Evolutionary conservation across 108 stramenopile genomes (phyloP).

Genomic region (Parietichytrium sp.): DNA sequence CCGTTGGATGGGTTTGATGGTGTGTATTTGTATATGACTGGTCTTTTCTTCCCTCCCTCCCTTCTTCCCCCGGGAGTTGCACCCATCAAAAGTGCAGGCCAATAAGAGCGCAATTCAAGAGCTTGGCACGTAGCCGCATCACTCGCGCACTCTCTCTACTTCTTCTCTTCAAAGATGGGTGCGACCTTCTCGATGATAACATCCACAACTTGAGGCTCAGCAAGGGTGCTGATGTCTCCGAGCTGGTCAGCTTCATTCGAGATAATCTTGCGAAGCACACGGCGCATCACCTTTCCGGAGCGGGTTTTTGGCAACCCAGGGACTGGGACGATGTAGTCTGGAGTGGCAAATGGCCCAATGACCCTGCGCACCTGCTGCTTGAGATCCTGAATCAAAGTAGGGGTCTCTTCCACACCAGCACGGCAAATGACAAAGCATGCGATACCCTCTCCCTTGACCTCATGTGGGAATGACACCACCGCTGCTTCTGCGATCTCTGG

Average conservation of each 20-base stretch:
- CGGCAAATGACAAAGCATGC: slow-evolving; percentile 76
- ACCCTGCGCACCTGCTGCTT: slow-evolving; percentile 65
- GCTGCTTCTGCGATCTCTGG: slow-evolving; percentile 77
- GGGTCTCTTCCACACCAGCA: slow-evolving; percentile 42
- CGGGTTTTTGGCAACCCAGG: slow-evolving; percentile 81
- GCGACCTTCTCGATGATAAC: slow-evolving; percentile 68
- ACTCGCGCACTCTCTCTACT: too few relatives aligned
- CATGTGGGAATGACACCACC: slow-evolving; percentile 76
- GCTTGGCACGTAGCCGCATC: too few relatives aligned
- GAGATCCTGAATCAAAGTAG: slow-evolving; percentile 72
- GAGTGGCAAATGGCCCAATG: slow-evolving; percentile 80
- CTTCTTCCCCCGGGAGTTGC: too few relatives aligned
- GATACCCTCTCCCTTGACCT: slow-evolving; percentile 83
- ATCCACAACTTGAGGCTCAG: slow-evolving; percentile 92
- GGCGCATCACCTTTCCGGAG: slow-evolving; percentile 81
- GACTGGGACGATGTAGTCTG: slow-evolving; percentile 72
- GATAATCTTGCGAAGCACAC: slow-evolving; percentile 84
- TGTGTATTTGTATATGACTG: too few relatives aligned
- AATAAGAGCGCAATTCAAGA: too few relatives aligned
- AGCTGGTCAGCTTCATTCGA: slow-evolving; percentile 70
- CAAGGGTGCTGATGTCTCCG: slow-evolving; percentile 89
- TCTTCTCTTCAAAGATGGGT: too few relatives aligned
- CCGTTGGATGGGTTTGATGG: too few relatives aligned
- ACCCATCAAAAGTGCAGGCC: too few relatives aligned
- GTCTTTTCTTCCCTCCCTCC: too few relatives aligned